Evolutionary conservation across 2,329 filamentous ascomycete species (phyloP).

Genomic region (Trichoderma hamatum): DNA sequence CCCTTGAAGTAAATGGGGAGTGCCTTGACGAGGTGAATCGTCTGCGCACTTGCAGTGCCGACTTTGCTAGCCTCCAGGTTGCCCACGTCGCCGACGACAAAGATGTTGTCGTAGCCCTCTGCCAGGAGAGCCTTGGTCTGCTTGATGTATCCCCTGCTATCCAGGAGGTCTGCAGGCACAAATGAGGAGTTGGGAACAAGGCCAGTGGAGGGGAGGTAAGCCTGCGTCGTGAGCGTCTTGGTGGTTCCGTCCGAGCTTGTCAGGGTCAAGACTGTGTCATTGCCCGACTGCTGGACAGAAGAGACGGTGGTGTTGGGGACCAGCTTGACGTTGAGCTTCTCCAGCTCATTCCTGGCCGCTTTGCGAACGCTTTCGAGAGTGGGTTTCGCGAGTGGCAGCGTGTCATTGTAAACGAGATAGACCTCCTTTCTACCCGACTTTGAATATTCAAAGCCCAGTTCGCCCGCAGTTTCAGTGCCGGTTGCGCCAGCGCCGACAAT

Average conservation of each 20-base stretch:
- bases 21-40: constrained; percentile 40
- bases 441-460: constrained; percentile 54
- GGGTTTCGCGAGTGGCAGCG: constrained; percentile 44
- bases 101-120: constrained; percentile 45
- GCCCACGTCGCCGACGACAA: constrained; percentile 50
- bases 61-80: constrained; percentile 44
- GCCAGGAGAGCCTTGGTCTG: constrained; percentile 45
- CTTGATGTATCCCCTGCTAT: constrained; percentile 40
- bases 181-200: constrained; percentile 50
- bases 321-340: constrained; percentile 49
- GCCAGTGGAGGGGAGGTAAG: constrained; percentile 54
- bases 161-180: constrained; percentile 43
- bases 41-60: constrained; percentile 39
- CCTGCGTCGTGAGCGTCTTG: constrained; percentile 46
- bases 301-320: constrained; percentile 46
- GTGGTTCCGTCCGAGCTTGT: constrained; percentile 39
- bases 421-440: constrained; percentile 50
- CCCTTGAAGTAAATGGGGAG: constrained; percentile 41
- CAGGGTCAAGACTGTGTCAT: constrained; percentile 42
- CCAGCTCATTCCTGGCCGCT: constrained; percentile 44
- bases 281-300: constrained; percentile 32
- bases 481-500: constrained; percentile 56
- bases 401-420: constrained; percentile 46
- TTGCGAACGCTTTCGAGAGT: constrained; percentile 45
- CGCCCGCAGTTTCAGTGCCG: constrained; percentile 55